Conservation (phyloP, 1,284 basidiomycete species). For the Phenoliferia sp. region DNA sequence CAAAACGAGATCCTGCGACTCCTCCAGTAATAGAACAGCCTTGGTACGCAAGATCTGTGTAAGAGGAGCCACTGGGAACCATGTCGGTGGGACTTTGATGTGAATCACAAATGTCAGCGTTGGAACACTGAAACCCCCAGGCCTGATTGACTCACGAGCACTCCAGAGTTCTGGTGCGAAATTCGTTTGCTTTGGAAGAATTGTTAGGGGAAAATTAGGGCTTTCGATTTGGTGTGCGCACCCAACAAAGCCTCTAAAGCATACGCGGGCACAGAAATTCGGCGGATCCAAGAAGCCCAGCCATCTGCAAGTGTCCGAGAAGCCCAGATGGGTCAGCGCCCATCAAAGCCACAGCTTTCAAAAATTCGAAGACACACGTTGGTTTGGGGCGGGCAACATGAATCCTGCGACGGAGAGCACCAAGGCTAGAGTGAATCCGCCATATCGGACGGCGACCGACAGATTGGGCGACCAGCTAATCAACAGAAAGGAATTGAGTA, state of each 20-base stretch:
- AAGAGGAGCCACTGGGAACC: constrained; percentile 23
- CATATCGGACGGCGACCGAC: constrained; percentile 13
- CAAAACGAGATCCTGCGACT: constrained; percentile 37
- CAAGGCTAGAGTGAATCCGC: constrained; percentile 9
- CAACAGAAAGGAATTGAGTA: not conserved
- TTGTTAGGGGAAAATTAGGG: not conserved
- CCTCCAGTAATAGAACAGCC: constrained; percentile 44
- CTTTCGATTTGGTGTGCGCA: not conserved
- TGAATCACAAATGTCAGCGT: too few relatives aligned
- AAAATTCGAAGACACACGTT: not conserved
- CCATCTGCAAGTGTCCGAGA: not conserved
- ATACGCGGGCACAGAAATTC: constrained; percentile 8
- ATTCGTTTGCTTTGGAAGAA: constrained; percentile 18
- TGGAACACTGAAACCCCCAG: too few relatives aligned
- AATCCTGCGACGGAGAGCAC: constrained; percentile 15
- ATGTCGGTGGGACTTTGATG: not conserved
- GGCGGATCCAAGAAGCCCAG: constrained; percentile 16
- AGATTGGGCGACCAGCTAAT: constrained; percentile 4
- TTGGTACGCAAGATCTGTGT: constrained; percentile 29
- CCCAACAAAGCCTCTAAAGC: not conserved
- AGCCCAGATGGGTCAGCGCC: not conserved
- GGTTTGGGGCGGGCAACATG: not conserved
- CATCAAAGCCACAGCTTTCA: not conserved
- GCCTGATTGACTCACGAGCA: too few relatives aligned
- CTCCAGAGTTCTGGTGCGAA: not conserved